Evolutionary conservation across 805 yeast genomes (phyloP), one percentile per base, ranked within the genome.

Genomic region (Yamadazyma olivae): DNA sequence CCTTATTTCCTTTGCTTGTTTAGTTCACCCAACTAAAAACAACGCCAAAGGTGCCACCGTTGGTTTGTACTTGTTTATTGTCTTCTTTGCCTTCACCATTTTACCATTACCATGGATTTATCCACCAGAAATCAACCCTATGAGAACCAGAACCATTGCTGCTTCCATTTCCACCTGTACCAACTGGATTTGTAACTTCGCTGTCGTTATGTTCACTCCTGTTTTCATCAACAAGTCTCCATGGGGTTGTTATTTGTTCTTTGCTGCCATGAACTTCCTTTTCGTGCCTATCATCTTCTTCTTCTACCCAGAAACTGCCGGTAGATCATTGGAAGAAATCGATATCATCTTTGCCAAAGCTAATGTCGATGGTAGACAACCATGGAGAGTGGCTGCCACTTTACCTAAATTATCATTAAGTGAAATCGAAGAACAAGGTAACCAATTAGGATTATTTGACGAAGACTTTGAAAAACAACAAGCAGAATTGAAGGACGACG

Each of bases 321-420:
- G 69, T 30, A 58, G 70, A 53, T 48, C 62, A 23, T 67, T 67
- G 58, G 71, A 66, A 57, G 75, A 69, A 51, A 61, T 64, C 38
- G 72, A 69, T 54, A 79, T 80, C 52, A 79, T 83, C 38, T 77
- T 67, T 44, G 84, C 85, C 51, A 77, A 75, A 61, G 74, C 83
- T 6, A 59, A 71, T 46, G 69, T 60, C 30, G 89, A 83, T 42
- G 70, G 71, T 33, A 71, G 70, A 46, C 72, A 69, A 43, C 76
- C 82, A 22, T 81, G 70, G 73, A 68, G 76, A 56, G 81, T 83
- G 32, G 89, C 89, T 33, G 67, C 71, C 26, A 62, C 70, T 37
- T 50, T 82, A 70, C 87, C 87, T 26, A 74, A 71, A 55, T 67
- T 83, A 40, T 54, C 74, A n/a, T 57, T 57, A 43, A 61, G 64